These are phyloP conservation scores for Hirsutella rhossiliensis DNA, from an alignment of 2,329 filamentous ascomycete species.

Conservation along the genomic window DNA sequence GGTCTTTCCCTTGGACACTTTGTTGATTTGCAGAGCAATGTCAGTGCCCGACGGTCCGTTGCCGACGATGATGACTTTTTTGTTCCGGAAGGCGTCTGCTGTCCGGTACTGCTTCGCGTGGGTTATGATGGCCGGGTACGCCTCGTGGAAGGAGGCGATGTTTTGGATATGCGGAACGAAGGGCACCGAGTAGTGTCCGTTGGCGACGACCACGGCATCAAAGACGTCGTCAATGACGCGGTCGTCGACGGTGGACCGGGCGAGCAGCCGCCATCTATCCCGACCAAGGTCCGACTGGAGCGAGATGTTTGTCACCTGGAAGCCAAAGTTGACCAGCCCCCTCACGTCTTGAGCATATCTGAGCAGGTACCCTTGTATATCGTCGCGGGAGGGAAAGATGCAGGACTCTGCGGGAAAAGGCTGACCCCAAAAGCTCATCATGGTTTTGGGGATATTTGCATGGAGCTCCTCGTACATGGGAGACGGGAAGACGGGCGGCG, in stretches of 20 bases:
- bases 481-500: slow-evolving; percentile 56
- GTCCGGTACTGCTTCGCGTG: slow-evolving; percentile 75
- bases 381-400: slow-evolving; percentile 62
- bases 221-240: slow-evolving; percentile 35
- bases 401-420: slow-evolving; percentile 51
- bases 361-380: slow-evolving; percentile 63
- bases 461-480: slow-evolving; percentile 75
- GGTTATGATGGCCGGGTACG: slow-evolving; percentile 47
- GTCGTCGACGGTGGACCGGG: slow-evolving; percentile 35
- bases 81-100: slow-evolving; percentile 47
- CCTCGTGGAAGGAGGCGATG: slow-evolving; percentile 44
- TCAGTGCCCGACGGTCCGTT: slow-evolving; percentile 78
- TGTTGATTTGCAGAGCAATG: slow-evolving; percentile 64
- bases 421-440: slow-evolving; percentile 73
- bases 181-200: slow-evolving; percentile 62
- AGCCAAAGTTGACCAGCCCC: slow-evolving; percentile 56
- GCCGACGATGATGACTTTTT: slow-evolving; percentile 75
- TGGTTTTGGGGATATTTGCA: slow-evolving; percentile 69
- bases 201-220: slow-evolving; percentile 65
- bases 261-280: slow-evolving; percentile 50
- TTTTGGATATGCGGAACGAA: slow-evolving; percentile 52
- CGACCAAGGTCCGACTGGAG: slow-evolving; percentile 12
- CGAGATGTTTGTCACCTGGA: slow-evolving; percentile 52
- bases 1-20: slow-evolving; percentile 45
- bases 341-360: slow-evolving; percentile 58